Conservation (phyloP, 257 asterid species). For the Lavandula angustifolia region DNA sequence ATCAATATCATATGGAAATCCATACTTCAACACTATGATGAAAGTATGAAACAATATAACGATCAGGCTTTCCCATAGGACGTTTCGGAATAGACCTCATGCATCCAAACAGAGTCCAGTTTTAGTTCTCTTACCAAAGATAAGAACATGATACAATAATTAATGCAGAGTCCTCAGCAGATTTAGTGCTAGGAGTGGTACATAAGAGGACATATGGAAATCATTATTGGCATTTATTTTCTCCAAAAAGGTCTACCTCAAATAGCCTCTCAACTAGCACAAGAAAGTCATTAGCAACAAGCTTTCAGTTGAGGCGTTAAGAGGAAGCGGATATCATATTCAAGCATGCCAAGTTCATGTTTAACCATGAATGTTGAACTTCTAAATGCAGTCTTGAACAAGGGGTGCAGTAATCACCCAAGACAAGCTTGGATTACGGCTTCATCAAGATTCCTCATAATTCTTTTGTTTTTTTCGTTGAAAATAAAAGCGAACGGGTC, state of each 20-base stretch:
- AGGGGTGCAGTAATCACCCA: background rate
- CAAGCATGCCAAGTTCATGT: background rate
- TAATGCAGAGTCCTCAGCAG: background rate
- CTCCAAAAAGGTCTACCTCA: background rate
- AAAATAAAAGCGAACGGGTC: background rate
- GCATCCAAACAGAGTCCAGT: slow-evolving; percentile 6
- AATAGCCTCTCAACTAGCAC: background rate
- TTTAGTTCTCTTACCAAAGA: background rate
- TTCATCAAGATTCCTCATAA: background rate
- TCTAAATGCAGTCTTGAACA: slow-evolving; percentile 4
- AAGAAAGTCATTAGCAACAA: background rate
- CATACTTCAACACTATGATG: too few species aligned
- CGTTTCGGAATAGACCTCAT: too few species aligned
- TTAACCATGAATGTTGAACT: background rate
- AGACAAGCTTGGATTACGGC: background rate
- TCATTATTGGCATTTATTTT: slow-evolving; percentile 11
- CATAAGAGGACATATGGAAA: background rate
- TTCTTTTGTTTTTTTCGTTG: background rate
- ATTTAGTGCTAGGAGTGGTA: background rate
- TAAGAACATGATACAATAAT: background rate
- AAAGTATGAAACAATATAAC: background rate
- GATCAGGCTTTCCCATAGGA: slow-evolving; percentile 2
- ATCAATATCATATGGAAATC: background rate
- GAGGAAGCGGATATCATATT: slow-evolving; percentile 6
- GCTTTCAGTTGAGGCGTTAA: background rate